Conservation (phyloP, 768 basidiomycete species). For the Paxillus involutus region DNA sequence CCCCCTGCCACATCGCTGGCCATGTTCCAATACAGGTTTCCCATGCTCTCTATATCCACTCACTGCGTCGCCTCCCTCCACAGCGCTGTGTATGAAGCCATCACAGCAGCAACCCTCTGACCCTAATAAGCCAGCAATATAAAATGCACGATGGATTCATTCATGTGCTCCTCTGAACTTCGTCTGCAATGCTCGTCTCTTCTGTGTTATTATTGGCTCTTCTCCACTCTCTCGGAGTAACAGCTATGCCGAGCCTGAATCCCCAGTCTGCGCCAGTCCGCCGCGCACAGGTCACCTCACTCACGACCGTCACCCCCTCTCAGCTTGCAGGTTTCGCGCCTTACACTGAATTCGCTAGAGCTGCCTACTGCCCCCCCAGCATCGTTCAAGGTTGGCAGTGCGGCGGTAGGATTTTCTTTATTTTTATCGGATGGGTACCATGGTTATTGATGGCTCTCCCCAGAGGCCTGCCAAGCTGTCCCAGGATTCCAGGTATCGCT, state of each 20-base stretch:
- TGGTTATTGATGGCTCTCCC: not conserved
- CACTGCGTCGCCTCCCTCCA: not conserved
- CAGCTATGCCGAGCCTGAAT: conserved; percentile 1
- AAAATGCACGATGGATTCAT: not conserved
- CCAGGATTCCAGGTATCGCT: conserved; percentile 34
- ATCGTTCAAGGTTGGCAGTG: conserved; percentile 43
- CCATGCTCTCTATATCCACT: not conserved
- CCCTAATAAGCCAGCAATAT: not conserved
- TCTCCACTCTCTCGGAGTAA: conserved; percentile 2
- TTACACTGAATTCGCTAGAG: conserved; percentile 53
- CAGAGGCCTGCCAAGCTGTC: conserved; percentile 40
- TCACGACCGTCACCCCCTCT: conserved; percentile 25
- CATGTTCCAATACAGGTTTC: not conserved
- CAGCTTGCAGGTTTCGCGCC: conserved; percentile 42
- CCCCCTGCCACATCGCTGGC: no score
- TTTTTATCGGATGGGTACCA: not conserved
- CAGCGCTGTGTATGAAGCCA: not conserved
- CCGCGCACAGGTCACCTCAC: conserved; percentile 7
- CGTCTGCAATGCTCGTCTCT: not conserved
- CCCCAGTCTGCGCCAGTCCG: not conserved
- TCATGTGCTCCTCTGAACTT: not conserved
- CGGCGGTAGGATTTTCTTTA: conserved; percentile 33
- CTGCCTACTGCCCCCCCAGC: conserved; percentile 49
- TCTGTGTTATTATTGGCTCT: not conserved
- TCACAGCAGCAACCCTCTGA: not conserved